Conservation (phyloP, 2,329 filamentous ascomycete genomes). For the Parascedosporium putredinis region DNA sequence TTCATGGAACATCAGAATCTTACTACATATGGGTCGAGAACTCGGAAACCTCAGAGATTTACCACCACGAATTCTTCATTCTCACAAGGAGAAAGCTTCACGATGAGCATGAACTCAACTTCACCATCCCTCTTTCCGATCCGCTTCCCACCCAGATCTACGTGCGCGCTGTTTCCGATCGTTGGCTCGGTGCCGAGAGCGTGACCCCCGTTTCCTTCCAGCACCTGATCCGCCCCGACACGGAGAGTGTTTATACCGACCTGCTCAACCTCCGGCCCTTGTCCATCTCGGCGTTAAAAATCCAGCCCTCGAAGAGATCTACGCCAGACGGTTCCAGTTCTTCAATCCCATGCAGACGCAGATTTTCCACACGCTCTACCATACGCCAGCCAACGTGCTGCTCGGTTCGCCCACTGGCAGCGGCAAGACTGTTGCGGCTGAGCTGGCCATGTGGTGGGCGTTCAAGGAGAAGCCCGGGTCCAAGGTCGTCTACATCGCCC, state of each 20-base stretch:
- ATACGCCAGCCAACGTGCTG: constrained; percentile 83
- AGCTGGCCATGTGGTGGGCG: constrained; percentile 99
- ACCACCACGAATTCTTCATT: constrained; percentile 96
- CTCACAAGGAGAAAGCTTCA: constrained; percentile 80
- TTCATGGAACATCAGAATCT: constrained; percentile 89
- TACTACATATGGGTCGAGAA: constrained; percentile 99
- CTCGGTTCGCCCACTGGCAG: constrained; percentile 93
- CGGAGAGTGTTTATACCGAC: constrained; percentile 94
- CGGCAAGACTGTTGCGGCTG: constrained; percentile 93
- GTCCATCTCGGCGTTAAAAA: constrained; percentile 83
- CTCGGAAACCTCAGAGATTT: constrained; percentile 93
- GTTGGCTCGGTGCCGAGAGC: constrained; percentile 94
- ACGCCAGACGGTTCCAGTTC: constrained; percentile 79
- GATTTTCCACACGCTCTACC: constrained; percentile 92
- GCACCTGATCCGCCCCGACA: constrained; percentile 93
- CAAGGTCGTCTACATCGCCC: constrained; percentile 97
- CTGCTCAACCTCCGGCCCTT: constrained; percentile 84
- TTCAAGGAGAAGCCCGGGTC: constrained; percentile 89
- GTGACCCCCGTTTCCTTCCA: constrained; percentile 95
- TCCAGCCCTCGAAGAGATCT: constrained; percentile 75
- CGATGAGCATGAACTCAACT: constrained; percentile 95
- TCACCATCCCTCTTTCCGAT: constrained; percentile 90
- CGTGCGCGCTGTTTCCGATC: constrained; percentile 83
- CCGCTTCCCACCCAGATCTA: constrained; percentile 94
- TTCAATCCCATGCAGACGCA: constrained; percentile 99